Conservation (phyloP, 352 stramenopile species). For the Plasmopara halstedii region DNA sequence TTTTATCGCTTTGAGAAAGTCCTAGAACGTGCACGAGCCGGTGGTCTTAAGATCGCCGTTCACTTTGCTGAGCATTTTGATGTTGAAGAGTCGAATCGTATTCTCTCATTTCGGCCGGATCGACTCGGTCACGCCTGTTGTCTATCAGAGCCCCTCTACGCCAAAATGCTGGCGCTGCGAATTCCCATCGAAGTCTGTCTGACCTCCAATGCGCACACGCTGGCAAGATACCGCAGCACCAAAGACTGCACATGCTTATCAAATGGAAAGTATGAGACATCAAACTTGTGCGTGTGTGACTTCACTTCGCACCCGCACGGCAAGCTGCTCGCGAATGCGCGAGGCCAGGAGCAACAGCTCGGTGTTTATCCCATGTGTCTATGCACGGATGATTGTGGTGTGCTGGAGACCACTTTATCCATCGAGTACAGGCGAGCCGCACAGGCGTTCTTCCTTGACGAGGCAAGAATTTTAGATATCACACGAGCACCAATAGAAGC, state of each 20-base stretch:
- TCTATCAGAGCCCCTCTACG: slow-evolving; percentile 61
- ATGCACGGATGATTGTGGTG: slow-evolving; percentile 90
- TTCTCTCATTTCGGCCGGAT: slow-evolving; percentile 87
- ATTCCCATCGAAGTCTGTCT: slow-evolving; percentile 92
- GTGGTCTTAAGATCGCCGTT: slow-evolving; percentile 81
- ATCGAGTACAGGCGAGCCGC: slow-evolving; percentile 82
- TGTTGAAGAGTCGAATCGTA: slow-evolving; percentile 63
- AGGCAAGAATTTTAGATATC: slow-evolving; percentile 34
- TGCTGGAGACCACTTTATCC: slow-evolving; percentile 87
- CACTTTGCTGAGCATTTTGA: slow-evolving; percentile 91
- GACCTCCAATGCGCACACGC: slow-evolving; percentile 91
- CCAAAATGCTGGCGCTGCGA: slow-evolving; percentile 46
- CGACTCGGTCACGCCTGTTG: slow-evolving; percentile 89
- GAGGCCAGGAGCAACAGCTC: slow-evolving; percentile 12
- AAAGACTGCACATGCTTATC: slow-evolving; percentile 22
- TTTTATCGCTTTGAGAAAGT: slow-evolving; percentile 78
- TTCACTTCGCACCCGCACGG: slow-evolving; percentile 80
- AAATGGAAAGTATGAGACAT: slow-evolving; percentile 27
- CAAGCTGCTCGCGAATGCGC: slow-evolving; percentile 35
- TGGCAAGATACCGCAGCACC: slow-evolving; percentile 62
- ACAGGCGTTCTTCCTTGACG: slow-evolving; percentile 60
- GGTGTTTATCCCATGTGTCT: slow-evolving; percentile 77
- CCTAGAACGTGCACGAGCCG: slow-evolving; percentile 58
- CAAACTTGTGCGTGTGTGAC: slow-evolving; percentile 47
- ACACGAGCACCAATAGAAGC: slow-evolving; percentile 34